Evolutionary conservation across 1,284 basidiomycete species (phyloP).

Genomic region (Trichosporon coremiiforme): DNA sequence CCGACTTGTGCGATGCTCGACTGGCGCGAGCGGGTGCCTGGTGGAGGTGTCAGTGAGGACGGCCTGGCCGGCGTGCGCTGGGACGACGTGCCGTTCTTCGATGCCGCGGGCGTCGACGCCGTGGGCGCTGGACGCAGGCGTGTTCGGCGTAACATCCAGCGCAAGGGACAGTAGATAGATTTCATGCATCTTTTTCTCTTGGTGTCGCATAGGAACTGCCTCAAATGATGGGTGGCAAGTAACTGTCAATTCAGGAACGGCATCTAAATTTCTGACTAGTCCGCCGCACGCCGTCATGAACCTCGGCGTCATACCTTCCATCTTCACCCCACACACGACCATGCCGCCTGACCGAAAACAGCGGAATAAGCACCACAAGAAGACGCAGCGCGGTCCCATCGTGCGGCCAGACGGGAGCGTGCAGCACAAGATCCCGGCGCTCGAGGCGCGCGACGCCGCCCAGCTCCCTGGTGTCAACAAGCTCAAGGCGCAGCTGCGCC

Average conservation of each 20-base stretch:
- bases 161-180: slow-evolving; percentile 59
- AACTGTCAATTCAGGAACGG: neutral
- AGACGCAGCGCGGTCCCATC: neutral
- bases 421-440: slow-evolving; percentile 33
- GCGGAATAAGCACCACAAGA: neutral
- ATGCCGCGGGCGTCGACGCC: slow-evolving; percentile 67
- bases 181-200: neutral
- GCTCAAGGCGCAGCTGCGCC: slow-evolving; percentile 74
- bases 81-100: slow-evolving; percentile 74
- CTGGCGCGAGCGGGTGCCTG: slow-evolving; percentile 56
- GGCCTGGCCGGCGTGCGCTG: slow-evolving; percentile 61
- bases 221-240: neutral
- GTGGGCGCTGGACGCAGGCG: slow-evolving; percentile 67
- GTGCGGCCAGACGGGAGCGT: slow-evolving; percentile 3
- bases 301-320: neutral
- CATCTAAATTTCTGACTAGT: neutral
- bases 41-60: slow-evolving; percentile 42
- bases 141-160: slow-evolving; percentile 85
- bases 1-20: slow-evolving; percentile 87
- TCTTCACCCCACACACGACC: neutral
- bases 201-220: neutral
- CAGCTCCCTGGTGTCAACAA: slow-evolving; percentile 59
- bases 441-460: slow-evolving; percentile 39
- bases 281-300: neutral
- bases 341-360: slow-evolving; percentile 15